Percentiles rank a stretch among this genome's conserved stretches.
These are phyloP conservation scores for Gonium pectorale DNA, from an alignment of 139 green algal species.

Conservation along the genomic window DNA sequence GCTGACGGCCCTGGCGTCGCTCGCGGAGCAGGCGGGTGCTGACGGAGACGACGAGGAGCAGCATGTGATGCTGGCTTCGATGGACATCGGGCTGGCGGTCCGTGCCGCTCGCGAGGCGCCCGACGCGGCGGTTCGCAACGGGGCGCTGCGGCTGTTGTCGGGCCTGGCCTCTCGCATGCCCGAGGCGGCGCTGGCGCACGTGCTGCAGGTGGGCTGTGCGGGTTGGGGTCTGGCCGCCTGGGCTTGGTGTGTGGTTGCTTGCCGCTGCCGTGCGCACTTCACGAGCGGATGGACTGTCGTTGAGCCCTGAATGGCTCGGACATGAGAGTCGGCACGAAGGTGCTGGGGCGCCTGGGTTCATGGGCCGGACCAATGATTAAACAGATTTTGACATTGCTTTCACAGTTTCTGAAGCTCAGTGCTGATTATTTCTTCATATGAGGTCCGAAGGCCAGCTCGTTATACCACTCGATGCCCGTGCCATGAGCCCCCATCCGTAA, in stretches of 20 bases:
- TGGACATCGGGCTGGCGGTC: slow-evolving; percentile 74
- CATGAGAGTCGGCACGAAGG: too few relatives aligned
- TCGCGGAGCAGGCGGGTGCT: background rate
- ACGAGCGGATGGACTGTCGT: too few relatives aligned
- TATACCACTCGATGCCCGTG: background rate
- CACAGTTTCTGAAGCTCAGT: slow-evolving; percentile 70
- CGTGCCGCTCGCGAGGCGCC: slow-evolving; percentile 59
- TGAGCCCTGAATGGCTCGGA: too few relatives aligned
- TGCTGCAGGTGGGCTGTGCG: slow-evolving; percentile 66
- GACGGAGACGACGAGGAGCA: background rate
- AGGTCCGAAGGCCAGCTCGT: slow-evolving; percentile 36
- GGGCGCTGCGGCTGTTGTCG: slow-evolving; percentile 75
- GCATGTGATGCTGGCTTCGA: background rate
- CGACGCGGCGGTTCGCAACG: slow-evolving; percentile 74
- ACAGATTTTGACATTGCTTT: slow-evolving; percentile 58
- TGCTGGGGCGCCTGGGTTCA: too few relatives aligned
- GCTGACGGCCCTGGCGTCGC: slow-evolving; percentile 56
- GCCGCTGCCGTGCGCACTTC: too few relatives aligned
- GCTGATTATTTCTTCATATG: slow-evolving; percentile 54
- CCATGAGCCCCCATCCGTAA: background rate
- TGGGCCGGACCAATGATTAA: slow-evolving; percentile 58
- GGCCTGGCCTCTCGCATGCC: slow-evolving; percentile 59
- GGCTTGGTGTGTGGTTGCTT: too few relatives aligned
- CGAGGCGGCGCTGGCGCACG: slow-evolving; percentile 66
- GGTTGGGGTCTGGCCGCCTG: too few relatives aligned